Conservation (phyloP, 371 early-diverging fungal genomes). For the Mucor racemosus region DNA sequence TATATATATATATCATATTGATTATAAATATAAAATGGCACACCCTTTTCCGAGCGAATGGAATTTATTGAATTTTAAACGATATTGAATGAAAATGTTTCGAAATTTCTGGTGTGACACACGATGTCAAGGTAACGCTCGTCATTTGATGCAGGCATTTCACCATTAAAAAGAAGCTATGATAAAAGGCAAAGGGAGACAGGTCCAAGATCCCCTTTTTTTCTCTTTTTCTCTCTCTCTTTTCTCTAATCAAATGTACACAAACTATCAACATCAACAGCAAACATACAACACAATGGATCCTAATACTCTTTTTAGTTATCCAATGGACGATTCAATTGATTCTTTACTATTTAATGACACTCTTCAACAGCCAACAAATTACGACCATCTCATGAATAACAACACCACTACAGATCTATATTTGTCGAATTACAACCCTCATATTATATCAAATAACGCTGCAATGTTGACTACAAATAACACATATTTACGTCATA, state of each 20-base stretch:
- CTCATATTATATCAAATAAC: not conserved
- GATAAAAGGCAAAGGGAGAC: slow-evolving; percentile 6
- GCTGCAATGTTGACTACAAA: slow-evolving; percentile 3
- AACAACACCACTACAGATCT: not conserved
- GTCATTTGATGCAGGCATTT: slow-evolving; percentile 46
- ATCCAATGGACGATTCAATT: slow-evolving; percentile 7
- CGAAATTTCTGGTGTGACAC: slow-evolving; percentile 36
- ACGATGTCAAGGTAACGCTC: slow-evolving; percentile 44
- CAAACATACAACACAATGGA: slow-evolving; percentile 10
- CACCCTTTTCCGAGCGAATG: slow-evolving; percentile 11
- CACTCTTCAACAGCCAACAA: not conserved
- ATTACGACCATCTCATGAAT: not conserved
- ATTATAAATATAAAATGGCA: not conserved
- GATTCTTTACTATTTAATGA: not conserved
- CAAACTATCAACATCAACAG: not conserved
- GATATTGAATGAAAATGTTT: slow-evolving; percentile 18
- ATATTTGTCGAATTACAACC: slow-evolving; percentile 2
- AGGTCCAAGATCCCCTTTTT: slow-evolving; percentile 4
- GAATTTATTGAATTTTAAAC: slow-evolving; percentile 11
- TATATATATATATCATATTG: not conserved
- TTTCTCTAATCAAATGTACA: not conserved
- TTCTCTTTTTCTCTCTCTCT: slow-evolving; percentile 16
- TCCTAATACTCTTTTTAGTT: slow-evolving; percentile 1
- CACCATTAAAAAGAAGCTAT: slow-evolving; percentile 25
- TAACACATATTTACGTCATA: not conserved